Conservation (phyloP, 208 protist genomes). For the Crithidia fasciculata region DNA sequence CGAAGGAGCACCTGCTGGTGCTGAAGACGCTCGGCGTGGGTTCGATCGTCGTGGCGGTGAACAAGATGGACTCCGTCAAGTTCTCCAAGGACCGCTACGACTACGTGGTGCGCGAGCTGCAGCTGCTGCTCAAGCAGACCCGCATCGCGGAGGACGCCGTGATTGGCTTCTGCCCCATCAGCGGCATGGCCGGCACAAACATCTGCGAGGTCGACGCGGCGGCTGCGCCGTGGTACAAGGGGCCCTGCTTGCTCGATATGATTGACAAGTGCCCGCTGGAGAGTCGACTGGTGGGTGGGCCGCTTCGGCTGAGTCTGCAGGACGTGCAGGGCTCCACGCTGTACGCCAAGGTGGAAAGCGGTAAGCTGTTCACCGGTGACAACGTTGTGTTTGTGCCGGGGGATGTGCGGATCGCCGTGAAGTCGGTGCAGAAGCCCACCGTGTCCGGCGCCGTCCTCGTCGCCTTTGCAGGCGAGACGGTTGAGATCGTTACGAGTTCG, state of each 20-base stretch:
- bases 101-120: slow-evolving; percentile 91
- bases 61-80: slow-evolving; percentile 99
- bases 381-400: slow-evolving; percentile 64
- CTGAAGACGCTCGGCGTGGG: slow-evolving; percentile 98
- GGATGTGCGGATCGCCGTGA: slow-evolving; percentile 58
- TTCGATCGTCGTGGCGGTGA: slow-evolving; percentile 97
- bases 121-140: slow-evolving; percentile 92
- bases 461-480: slow-evolving; percentile 80
- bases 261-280: slow-evolving; percentile 77
- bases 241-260: slow-evolving; percentile 67
- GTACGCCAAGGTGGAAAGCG: slow-evolving; percentile 83
- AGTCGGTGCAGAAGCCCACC: slow-evolving; percentile 68
- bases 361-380: slow-evolving; percentile 50
- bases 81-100: slow-evolving; percentile 94
- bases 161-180: slow-evolving; percentile 80
- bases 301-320: slow-evolving; percentile 78
- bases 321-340: slow-evolving; percentile 67
- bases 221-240: slow-evolving; percentile 78
- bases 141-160: slow-evolving; percentile 79
- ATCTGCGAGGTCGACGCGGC: slow-evolving; percentile 35
- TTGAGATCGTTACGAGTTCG: slow-evolving; percentile 65
- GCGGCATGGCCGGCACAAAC: slow-evolving; percentile 78
- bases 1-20: slow-evolving; percentile 96
- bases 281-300: slow-evolving; percentile 63
- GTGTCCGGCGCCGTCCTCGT: slow-evolving; percentile 51